A percentile compares a stretch with the other conserved stretches of the same genome.
These are phyloP conservation scores for Apiospora marii DNA, from an alignment of 2,329 filamentous ascomycete species.

Conservation along the genomic window DNA sequence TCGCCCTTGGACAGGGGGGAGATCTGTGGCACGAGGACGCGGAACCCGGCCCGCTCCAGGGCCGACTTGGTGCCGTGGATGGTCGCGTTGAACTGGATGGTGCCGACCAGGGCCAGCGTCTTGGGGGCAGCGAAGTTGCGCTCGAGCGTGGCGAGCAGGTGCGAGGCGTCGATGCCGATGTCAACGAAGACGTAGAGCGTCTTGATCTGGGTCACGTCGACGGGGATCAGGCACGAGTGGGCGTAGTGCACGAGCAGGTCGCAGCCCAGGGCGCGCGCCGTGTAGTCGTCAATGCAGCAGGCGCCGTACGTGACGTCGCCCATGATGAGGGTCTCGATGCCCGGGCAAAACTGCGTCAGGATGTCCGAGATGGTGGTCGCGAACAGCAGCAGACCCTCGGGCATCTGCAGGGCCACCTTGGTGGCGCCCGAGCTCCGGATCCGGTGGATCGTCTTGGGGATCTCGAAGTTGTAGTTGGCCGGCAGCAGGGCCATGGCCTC, in stretches of 20 bases:
- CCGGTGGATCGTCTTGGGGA: constrained; percentile 96
- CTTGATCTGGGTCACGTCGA: constrained; percentile 95
- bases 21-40: constrained; percentile 88
- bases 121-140: constrained; percentile 87
- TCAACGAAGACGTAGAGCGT: constrained; percentile 98
- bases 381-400: constrained; percentile 92
- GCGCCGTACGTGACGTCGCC: constrained; percentile 98
- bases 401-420: constrained; percentile 94
- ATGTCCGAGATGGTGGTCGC: constrained; percentile 98
- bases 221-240: constrained; percentile 94
- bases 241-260: constrained; percentile 97
- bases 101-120: constrained; percentile 91
- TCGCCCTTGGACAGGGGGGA: constrained; percentile 92
- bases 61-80: constrained; percentile 83
- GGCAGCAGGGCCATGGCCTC: constrained; percentile 87
- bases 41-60: constrained; percentile 85
- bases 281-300: constrained; percentile 99
- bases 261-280: constrained; percentile 89
- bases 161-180: constrained; percentile 91
- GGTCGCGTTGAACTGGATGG: constrained; percentile 98
- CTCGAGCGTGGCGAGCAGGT: constrained; percentile 85
- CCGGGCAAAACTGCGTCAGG: constrained; percentile 90
- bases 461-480: constrained; percentile 97
- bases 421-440: constrained; percentile 82
- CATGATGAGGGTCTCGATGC: constrained; percentile 95